Base-by-base conservation (phyloP, 495 filamentous ascomycete genomes). In the Rhizodiscina lignyota region DNA sequence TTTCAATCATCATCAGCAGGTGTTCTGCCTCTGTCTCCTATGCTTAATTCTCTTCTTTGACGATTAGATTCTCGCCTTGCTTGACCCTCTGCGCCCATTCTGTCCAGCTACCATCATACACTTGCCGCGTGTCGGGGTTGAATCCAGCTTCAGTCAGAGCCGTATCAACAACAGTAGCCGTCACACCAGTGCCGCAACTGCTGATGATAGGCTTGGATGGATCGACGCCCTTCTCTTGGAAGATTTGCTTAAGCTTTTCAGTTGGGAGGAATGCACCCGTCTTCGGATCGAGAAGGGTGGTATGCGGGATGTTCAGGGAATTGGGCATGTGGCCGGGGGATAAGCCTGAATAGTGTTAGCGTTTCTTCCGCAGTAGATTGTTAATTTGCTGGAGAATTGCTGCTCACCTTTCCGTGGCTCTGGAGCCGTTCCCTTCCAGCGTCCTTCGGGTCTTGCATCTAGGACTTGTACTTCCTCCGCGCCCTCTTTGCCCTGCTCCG, bases 51-150 rank as follows among this genome's bases (percentile, higher is more conserved):
- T n/a, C 24, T 27, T 27, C 13, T 13, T 32, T 32, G 30, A 10
- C 10, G 18, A 83, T 79, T 26, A 83, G 55, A 10, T 63, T 61
- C 42, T 72, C 70, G 3, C 59, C 56, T 37, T 64, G 65, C 49
- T 64, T 64, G 4, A 75, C 72, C 27, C 77, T 65, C 45, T 81
- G 76, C 16, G 79, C 79, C 78, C 78, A 85, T 61, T 85, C 79
- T 79, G 87, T 94, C 89, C 89, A 96, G 48, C 84, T 93, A 12
- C 89, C 89, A 64, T 96, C 89, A 52, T 97, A 97, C 18, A 94
- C 62, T 48, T 69, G 75, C 40, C 79, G 28, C 3, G 38, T 71
- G 28, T 72, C 73, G 23, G 72, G 65, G 4, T 72, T 61, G 50
- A 70, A 83, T 17, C 75, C 79, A 13, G 86, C 84, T 50, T 80